These are phyloP conservation scores for Syncephalis fuscata DNA, from an alignment of 371 early-diverging fungal genomes.

Conservation along the genomic window DNA sequence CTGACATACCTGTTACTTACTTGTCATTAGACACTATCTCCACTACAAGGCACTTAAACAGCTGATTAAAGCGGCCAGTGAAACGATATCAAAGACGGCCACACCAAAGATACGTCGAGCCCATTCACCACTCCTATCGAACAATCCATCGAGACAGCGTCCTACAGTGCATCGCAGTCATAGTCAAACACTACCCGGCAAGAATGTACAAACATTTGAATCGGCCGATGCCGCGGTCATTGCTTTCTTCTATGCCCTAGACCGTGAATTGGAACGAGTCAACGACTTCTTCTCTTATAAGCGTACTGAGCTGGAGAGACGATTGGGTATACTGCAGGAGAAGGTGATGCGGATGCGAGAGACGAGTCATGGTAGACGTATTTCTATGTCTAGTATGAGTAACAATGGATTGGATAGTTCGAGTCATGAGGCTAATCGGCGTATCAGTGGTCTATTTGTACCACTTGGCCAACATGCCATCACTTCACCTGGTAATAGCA, in stretches of 20 bases:
- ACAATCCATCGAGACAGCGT: neutral
- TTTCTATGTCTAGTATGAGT: neutral
- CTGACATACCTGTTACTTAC: neutral
- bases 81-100: conserved; percentile 12
- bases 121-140: neutral
- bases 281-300: conserved; percentile 43
- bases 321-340: conserved; percentile 37
- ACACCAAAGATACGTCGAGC: conserved; percentile 17
- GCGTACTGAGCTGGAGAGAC: conserved; percentile 33
- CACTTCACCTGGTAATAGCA: neutral
- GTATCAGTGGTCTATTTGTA: neutral
- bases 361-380: neutral
- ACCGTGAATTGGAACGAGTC: conserved; percentile 49
- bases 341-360: conserved; percentile 17
- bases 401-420: neutral
- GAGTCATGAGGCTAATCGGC: neutral
- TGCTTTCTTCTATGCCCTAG: conserved; percentile 39
- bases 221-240: neutral
- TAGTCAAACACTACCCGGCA: neutral
- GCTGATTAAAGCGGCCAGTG: conserved; percentile 32
- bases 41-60: conserved; percentile 46
- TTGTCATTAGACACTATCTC: conserved; percentile 27
- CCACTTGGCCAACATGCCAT: conserved; percentile 7
- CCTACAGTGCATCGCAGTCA: neutral
- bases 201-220: neutral